Evolutionary conservation across 352 stramenopile genomes (phyloP).

Genomic region (Pythium volutum): DNA sequence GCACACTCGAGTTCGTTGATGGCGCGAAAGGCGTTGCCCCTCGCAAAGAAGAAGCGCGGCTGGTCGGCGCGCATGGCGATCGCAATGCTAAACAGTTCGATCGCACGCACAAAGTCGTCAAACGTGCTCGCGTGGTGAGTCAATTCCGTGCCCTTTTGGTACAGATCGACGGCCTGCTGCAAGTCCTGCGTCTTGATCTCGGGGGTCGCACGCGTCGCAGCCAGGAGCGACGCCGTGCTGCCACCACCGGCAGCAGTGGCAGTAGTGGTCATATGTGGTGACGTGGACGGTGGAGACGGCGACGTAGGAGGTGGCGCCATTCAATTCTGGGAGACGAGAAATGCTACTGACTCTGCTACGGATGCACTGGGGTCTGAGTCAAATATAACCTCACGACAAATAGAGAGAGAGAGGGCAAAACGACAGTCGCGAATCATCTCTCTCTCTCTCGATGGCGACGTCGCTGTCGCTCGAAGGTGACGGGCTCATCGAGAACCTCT

Average conservation of each 20-base stretch:
- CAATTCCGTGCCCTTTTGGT: slow-evolving; percentile 73
- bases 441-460: slow-evolving; percentile 38
- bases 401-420: neutral
- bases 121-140: slow-evolving; percentile 46
- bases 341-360: neutral
- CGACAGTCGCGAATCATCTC: neutral
- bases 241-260: neutral
- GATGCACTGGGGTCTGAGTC: neutral
- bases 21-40: slow-evolving; percentile 68
- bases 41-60: slow-evolving; percentile 68
- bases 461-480: slow-evolving; percentile 78
- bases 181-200: slow-evolving; percentile 64
- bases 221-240: neutral
- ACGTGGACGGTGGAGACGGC: neutral
- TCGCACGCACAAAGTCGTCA: slow-evolving; percentile 69
- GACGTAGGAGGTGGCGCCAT: neutral
- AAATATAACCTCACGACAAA: slow-evolving; percentile 14
- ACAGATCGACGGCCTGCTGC: slow-evolving; percentile 72
- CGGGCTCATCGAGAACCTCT: slow-evolving; percentile 86
- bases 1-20: slow-evolving; percentile 70
- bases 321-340: neutral
- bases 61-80: slow-evolving; percentile 71
- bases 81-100: slow-evolving; percentile 71
- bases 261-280: neutral
- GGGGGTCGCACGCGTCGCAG: slow-evolving; percentile 25